phyloP scores from a whole-genome alignment of 805 yeast genomes.

The Saccharomycopsis selenospora region DNA sequence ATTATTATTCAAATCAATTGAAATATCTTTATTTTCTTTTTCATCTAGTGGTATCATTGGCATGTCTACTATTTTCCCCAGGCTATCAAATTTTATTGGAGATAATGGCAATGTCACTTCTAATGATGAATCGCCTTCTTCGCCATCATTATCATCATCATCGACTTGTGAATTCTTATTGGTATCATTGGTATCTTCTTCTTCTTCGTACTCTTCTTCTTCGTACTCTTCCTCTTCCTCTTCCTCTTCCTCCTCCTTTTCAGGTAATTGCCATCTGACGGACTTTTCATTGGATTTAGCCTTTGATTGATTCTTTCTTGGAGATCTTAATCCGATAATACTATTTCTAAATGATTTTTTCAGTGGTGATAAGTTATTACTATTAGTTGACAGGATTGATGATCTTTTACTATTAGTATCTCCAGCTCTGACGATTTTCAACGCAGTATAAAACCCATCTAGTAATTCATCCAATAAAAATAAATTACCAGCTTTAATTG shows the following conservation, averaged over 20 bases:
- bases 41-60: not conserved
- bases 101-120: not conserved
- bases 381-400: constrained; percentile 5
- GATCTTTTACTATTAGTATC: constrained; percentile 23
- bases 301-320: constrained; percentile 5
- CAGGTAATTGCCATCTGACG: constrained; percentile 42
- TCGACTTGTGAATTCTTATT: constrained; percentile 12
- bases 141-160: constrained; percentile 2
- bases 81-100: not conserved
- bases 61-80: not conserved
- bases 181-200: constrained; percentile 2
- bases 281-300: constrained; percentile 29
- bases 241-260: constrained; percentile 7
- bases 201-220: constrained; percentile 20
- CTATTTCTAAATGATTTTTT: constrained; percentile 21
- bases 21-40: not conserved
- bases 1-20: too few relatives aligned
- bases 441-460: constrained; percentile 14
- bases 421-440: constrained; percentile 21
- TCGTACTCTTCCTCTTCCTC: not conserved
- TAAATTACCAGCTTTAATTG: constrained; percentile 15
- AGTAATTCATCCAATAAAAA: constrained; percentile 16
- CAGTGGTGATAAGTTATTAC: constrained; percentile 23
- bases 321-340: constrained; percentile 20
- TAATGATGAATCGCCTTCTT: not conserved